These are phyloP conservation scores for Tilletia caries DNA, from an alignment of 1,284 basidiomycete species.

Conservation along the genomic window DNA sequence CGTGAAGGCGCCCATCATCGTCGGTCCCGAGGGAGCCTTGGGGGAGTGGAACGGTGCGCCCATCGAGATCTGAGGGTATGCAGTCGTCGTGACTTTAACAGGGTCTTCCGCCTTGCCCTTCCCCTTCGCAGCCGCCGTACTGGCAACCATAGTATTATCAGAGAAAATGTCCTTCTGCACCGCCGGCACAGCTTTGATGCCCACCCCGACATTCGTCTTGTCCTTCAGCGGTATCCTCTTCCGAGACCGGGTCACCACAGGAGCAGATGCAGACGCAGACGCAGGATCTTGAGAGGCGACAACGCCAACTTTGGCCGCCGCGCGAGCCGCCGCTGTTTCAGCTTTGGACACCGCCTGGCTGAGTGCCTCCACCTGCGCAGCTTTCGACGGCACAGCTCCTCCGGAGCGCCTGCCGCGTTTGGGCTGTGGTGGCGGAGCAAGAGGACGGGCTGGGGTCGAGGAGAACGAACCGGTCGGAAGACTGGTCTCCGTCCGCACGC, in stretches of 20 bases:
- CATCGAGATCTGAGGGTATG: not conserved
- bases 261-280: conserved; percentile 56
- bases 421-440: not conserved
- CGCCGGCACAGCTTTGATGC: too few species aligned
- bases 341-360: conserved; percentile 15
- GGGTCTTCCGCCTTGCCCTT: conserved; percentile 20
- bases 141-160: too few species aligned
- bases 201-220: conserved; percentile 11
- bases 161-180: too few species aligned
- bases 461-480: not conserved
- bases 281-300: too few species aligned
- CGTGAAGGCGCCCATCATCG: not conserved
- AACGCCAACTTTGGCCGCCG: too few species aligned
- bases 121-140: conserved; percentile 21
- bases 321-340: not conserved
- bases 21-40: not conserved
- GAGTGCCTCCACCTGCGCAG: conserved; percentile 13
- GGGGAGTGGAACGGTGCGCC: not conserved
- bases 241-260: conserved; percentile 71
- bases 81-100: conserved; percentile 14
- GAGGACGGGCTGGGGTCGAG: not conserved
- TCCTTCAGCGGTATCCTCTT: conserved; percentile 55
- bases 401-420: not conserved
- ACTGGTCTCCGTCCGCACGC: not conserved
- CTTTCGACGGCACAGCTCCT: not conserved